Conservation (phyloP, 768 basidiomycete species). For the Mrakia frigida region DNA sequence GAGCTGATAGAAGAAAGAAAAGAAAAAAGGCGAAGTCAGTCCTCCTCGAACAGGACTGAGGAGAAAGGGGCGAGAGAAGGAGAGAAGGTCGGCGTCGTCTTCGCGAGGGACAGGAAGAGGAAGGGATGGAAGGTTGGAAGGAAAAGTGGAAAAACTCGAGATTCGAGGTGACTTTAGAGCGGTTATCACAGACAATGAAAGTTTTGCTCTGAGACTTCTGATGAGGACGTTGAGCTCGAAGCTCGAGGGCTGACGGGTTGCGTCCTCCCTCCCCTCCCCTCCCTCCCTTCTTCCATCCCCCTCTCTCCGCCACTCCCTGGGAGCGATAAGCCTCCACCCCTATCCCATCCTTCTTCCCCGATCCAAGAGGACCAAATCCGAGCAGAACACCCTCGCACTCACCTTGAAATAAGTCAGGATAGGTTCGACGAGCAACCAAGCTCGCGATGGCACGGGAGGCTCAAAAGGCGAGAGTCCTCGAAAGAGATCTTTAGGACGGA, state of each 20-base stretch:
- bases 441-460: slow-evolving; percentile 14
- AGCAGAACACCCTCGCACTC: too few species aligned
- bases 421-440: slow-evolving; percentile 22
- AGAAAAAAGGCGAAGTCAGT: neutral
- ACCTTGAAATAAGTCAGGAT: neutral
- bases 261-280: too few species aligned
- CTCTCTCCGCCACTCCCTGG: neutral
- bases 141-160: neutral
- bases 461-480: slow-evolving; percentile 19
- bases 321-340: neutral
- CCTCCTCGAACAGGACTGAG: neutral
- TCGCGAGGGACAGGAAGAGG: neutral
- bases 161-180: too few species aligned
- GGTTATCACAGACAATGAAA: too few species aligned
- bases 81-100: neutral
- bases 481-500: slow-evolving; percentile 5
- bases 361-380: too few species aligned
- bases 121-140: neutral
- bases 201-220: too few species aligned
- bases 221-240: neutral
- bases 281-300: too few species aligned
- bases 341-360: too few species aligned
- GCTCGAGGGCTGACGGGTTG: neutral
- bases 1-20: neutral
- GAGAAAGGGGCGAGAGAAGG: neutral